Evolutionary conservation across 208 protist species (phyloP).

Genomic region (Angomonas desouzai): DNA sequence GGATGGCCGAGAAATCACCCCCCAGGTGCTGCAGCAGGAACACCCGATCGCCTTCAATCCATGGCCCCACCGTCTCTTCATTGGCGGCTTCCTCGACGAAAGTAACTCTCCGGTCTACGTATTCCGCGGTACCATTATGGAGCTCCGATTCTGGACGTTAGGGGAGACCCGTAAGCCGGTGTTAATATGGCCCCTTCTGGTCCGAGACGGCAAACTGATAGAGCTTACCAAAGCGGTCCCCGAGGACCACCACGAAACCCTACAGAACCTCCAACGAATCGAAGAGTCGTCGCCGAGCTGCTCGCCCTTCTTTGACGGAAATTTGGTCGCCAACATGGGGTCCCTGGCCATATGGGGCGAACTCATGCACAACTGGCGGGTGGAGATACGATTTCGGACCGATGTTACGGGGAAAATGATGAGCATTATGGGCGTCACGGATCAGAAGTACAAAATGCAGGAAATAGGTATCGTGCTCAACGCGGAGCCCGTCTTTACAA

Average conservation of each 20-base stretch:
- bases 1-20: conserved; percentile 40
- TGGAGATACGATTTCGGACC: conserved; percentile 85
- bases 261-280: conserved; percentile 45
- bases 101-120: conserved; percentile 49
- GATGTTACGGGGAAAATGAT: conserved; percentile 66
- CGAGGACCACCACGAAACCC: conserved; percentile 69
- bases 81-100: conserved; percentile 77
- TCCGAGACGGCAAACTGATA: conserved; percentile 43
- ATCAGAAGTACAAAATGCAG: conserved; percentile 82
- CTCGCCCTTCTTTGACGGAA: conserved; percentile 73
- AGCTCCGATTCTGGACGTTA: conserved; percentile 72
- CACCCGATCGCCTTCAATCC: conserved; percentile 84
- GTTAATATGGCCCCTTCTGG: conserved; percentile 73
- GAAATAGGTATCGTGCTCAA: conserved; percentile 86
- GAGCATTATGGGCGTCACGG: conserved; percentile 78
- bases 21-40: conserved; percentile 82
- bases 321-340: conserved; percentile 74
- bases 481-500: conserved; percentile 70
- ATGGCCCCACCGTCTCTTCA: conserved; percentile 84
- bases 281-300: conserved; percentile 47
- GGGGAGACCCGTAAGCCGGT: conserved; percentile 40
- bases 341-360: conserved; percentile 70
- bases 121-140: conserved; percentile 66
- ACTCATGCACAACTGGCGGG: conserved; percentile 82
- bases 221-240: conserved; percentile 74